Conservation (phyloP, 805 yeast species). For the Saturnispora quitensis region DNA sequence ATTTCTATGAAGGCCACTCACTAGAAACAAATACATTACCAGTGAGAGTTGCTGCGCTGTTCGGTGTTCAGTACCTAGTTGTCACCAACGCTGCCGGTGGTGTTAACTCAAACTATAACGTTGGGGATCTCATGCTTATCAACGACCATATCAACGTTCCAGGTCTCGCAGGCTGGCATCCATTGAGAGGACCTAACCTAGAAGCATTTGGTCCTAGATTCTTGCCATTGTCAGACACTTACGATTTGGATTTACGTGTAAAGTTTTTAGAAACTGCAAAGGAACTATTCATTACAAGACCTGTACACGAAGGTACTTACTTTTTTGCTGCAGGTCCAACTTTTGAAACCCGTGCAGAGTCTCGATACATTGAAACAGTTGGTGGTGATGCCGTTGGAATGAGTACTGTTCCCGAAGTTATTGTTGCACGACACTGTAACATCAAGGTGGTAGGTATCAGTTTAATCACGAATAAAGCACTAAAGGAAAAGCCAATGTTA, state of each 20-base stretch:
- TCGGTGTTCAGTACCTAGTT: constrained; percentile 55
- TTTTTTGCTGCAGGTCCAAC: constrained; percentile 88
- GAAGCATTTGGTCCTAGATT: constrained; percentile 79
- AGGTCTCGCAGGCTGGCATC: constrained; percentile 82
- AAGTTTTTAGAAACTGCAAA: constrained; percentile 47
- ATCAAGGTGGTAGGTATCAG: constrained; percentile 76
- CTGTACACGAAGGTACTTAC: constrained; percentile 80
- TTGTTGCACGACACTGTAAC: constrained; percentile 84
- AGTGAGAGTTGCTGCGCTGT: constrained; percentile 56
- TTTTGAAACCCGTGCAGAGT: constrained; percentile 87
- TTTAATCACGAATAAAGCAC: constrained; percentile 77
- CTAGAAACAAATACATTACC: constrained; percentile 80
- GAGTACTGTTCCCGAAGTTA: constrained; percentile 96
- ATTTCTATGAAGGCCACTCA: constrained; percentile 87
- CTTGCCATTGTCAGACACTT: constrained; percentile 82
- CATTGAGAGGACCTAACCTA: constrained; percentile 80
- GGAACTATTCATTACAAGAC: constrained; percentile 38
- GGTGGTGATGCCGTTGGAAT: constrained; percentile 97
- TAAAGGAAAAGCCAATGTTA: constrained; percentile 58
- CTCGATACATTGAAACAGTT: constrained; percentile 53
- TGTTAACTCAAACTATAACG: constrained; percentile 49
- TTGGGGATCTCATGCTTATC: constrained; percentile 89
- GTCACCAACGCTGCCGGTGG: constrained; percentile 99
- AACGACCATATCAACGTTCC: constrained; percentile 86
- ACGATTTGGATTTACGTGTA: constrained; percentile 63